Base-by-base conservation (phyloP, 2,329 filamentous ascomycete genomes). In the Calonectria fujianensis region DNA sequence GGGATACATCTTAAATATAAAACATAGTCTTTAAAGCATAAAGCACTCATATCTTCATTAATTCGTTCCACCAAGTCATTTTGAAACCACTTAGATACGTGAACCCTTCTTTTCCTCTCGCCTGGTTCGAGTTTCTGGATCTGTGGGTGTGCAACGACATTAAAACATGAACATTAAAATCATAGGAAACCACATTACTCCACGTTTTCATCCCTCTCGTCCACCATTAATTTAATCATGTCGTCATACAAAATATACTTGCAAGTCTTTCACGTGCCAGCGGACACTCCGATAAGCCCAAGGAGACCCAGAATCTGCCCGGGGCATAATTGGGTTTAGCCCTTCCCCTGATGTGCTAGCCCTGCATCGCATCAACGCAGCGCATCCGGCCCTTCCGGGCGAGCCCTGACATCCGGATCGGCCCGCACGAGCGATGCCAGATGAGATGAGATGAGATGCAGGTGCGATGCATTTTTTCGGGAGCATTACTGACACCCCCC, bases 1-100 rank as follows among this genome's bases (percentile, higher is more conserved):
- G 27, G 37, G 57, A 63, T 31, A 52, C 27, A 51, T 1, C 29
- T 41, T 10, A 27, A 32, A 70, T 54, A 39, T 41, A 63, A 61
- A 59, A 35, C 39, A 20, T 45, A 41, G 31, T 16, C 66, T 35
- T 57, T 63, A 50, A 32, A 68, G 37, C 37, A 27, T 18, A 70
- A 66, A 73, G 11, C 51, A 73, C 70, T 75, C 75, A 51, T 81
- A 74, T 74, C 74, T 77, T 80, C 79, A 78, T 80, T 72, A 74
- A 74, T 79, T 76, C 72, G 65, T 74, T 73, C 65, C 63, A 48
- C 20, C 27, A 51, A 27, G 65, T 2, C 29, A 27, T 72, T 20
- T 37, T 18, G 13, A 65, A 50, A 35, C 37, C 27, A 35, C 39
- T 37, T 14, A 39, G 14, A 67, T 48, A 29, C 4, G 24, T 6